Evolutionary conservation across 345 rosid species (phyloP).

Genomic region (Brassica carinata): DNA sequence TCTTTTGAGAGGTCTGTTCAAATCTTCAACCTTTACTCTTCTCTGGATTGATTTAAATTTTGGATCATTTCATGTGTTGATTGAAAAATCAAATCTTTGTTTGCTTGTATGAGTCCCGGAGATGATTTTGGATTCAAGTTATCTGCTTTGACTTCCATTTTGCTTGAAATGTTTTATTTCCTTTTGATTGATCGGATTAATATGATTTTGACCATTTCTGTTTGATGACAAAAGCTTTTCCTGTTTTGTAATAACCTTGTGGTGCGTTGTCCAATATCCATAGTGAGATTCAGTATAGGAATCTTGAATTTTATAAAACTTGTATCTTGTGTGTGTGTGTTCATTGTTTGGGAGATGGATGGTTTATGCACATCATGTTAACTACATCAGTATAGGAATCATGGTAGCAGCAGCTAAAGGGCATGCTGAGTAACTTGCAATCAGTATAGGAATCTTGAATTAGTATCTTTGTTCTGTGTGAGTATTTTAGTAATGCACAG

Average conservation of each 20-base stretch:
- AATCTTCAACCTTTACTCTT: background rate
- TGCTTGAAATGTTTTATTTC: no score
- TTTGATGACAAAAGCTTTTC: background rate
- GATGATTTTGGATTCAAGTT: background rate
- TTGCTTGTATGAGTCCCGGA: background rate
- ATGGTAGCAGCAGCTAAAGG: background rate
- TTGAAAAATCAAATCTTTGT: background rate
- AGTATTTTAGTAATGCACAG: no score
- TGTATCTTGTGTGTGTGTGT: background rate
- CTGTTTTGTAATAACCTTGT: background rate
- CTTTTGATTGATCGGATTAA: background rate
- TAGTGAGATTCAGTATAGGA: background rate
- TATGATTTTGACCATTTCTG: slow-evolving; percentile 6
- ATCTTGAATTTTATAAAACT: background rate
- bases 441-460: background rate
- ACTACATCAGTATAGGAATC: background rate
- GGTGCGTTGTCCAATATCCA: background rate
- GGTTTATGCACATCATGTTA: background rate
- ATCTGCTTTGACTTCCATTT: background rate
- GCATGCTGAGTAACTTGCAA: background rate
- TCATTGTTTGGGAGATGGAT: background rate
- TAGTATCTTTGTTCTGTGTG: no score
- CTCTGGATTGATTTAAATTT: background rate
- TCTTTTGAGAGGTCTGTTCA: background rate
- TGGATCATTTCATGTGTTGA: background rate